Base-by-base conservation (phyloP, 306 rosid genomes). In the Prunus campanulata region DNA sequence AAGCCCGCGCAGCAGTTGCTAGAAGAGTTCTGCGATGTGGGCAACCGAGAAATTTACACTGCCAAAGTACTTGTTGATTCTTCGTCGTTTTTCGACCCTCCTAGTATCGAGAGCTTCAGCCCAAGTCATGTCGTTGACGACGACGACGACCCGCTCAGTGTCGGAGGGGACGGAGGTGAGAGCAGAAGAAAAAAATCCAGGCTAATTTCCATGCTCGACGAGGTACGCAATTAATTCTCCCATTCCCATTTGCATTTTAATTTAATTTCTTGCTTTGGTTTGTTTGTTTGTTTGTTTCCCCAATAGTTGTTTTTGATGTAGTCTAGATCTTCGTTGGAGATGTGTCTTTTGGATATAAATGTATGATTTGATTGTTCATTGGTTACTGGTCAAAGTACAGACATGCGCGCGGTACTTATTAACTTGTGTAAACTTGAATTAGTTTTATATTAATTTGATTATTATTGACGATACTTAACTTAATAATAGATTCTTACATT, bases 1-100 rank as follows among this genome's bases (percentile, higher is more conserved):
- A 89, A 77, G 81, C 98, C 96, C 0, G 94, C 98, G 11, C 98
- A 93, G 70, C 88, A 86, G 68, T 70, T 93, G 71, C 78, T 93
- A 48, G 90, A 90, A 46, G 94, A 93, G 74, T 66, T 93, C 0
- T 90, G 94, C 20, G 84, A 79, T 47, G 79, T 86, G 66, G 87
- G 86, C 0, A 74, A 52, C 49, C 83, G 86, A n/a, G 88, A 85
- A 30, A 72, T 86, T 75, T 51, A 62, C 49, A 51, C 54, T 10
- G 86, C 73, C 4, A 85, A 78, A 18, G 30, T 76, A 3, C 7
- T 62, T 5, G 80, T 66, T 1, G 93, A 88, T 78, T 72, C 90
- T 0, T 60, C 85, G 3, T 60, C 78, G 6, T 61, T 90, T 5
- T 62, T 90, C 77, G 93, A 85, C n/a, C 75, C 86, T 47, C 54